Conservation (phyloP, 1,284 basidiomycete genomes). For the Rhodotorula sp. region DNA sequence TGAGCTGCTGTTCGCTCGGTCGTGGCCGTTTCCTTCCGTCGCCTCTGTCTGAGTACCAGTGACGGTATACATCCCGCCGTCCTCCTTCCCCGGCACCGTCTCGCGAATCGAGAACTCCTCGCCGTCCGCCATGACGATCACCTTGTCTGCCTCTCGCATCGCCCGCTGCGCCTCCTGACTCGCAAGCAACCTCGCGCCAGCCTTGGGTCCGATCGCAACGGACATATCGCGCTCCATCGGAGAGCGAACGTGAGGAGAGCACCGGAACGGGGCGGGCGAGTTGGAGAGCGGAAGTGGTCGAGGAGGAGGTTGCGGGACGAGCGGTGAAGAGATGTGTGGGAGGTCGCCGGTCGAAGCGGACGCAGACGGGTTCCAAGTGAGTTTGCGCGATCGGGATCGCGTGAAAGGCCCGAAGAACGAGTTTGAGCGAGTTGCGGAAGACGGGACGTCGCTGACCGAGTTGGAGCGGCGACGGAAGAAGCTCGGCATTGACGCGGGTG, state of each 20-base stretch:
- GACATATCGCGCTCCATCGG: background rate
- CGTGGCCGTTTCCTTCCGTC: background rate
- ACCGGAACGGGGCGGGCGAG: background rate
- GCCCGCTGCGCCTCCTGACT: background rate
- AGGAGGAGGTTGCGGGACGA: background rate
- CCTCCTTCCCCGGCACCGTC: background rate
- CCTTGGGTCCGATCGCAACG: conserved; percentile 15
- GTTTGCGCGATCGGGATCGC: background rate
- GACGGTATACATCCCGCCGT: background rate
- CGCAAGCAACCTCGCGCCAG: conserved; percentile 13
- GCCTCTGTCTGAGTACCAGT: background rate
- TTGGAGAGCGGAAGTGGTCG: background rate
- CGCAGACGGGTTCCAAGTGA: background rate
- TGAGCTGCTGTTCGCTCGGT: too few species aligned
- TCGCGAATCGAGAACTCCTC: conserved; percentile 8
- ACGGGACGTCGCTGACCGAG: background rate
- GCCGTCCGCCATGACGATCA: background rate
- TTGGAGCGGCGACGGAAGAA: conserved; percentile 7
- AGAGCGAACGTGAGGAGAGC: background rate
- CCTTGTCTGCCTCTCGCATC: background rate
- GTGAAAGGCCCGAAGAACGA: background rate
- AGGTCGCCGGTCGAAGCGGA: conserved; percentile 10
- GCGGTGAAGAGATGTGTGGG: background rate
- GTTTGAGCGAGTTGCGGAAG: background rate
- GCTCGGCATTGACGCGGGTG: background rate